Base-by-base conservation (phyloP, 1,284 basidiomycete genomes). In the Moesziomyces sp. region DNA sequence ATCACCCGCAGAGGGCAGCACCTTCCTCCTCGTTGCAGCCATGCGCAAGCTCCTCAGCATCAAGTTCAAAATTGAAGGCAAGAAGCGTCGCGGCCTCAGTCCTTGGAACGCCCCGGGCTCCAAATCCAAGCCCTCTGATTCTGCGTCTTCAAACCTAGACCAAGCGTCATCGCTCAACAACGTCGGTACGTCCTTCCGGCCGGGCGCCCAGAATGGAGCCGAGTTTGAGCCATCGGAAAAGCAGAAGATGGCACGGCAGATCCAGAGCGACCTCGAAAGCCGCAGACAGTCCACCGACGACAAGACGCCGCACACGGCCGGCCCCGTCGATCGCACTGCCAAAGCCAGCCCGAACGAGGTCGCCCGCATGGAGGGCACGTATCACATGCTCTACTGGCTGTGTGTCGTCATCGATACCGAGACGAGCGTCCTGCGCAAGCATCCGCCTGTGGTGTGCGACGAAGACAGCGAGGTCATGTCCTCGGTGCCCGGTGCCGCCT, bases 341-440 rank as follows among this genome's bases (percentile, higher is more conserved):
- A 34, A 34, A 13, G 52, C 51, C 19, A 48, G 19, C 6, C 19
- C 34, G 0, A 19, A 19, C 2, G 61, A 58, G 19, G n/a, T 38
- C 13, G 21, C 49, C 10, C 54, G 61, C 14, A 64, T 64, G 54
- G 61, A 64, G 21, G 55, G 54, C 19, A 64, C 61, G 3, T 64
- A 64, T n/a, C 61, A 64, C 51, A 64, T 64, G 61, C 50, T 64
- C 28, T 64, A 53, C 46, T 64, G 61, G 61, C 51, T 64, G 9
- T 52, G 55, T 24, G 55, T 64, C 1, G 52, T 64, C 24, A 64
- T 64, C 46, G 61, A 64, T 26, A 58, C 55, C 30, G 61, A 64
- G 23, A 64, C 61, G 5, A 57, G 54, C 44, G 61, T 64, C 18
- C 42, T 64, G 8, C 54, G 55, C 34, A 58, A 64, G 34, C 34